Conservation (phyloP, 163 green algal species). For the Scenedesmus sp. region DNA sequence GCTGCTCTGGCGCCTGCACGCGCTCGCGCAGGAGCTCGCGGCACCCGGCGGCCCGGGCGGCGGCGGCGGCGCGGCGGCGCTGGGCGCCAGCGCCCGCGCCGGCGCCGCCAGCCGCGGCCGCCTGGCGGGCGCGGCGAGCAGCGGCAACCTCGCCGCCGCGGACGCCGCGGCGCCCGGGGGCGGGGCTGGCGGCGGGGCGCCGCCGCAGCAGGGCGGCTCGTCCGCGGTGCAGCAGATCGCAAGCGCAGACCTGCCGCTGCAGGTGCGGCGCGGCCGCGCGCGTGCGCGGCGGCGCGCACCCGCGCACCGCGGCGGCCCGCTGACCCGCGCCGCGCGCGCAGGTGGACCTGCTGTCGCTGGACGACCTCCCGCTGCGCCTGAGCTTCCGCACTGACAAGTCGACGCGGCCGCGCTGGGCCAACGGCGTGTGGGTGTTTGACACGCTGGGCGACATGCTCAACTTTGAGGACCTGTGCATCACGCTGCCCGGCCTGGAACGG, state of each 20-base stretch:
- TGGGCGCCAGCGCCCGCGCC: no score
- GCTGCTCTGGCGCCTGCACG: conserved; percentile 52
- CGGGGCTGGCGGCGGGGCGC: not conserved
- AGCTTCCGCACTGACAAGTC: conserved; percentile 57
- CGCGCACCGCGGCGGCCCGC: no score
- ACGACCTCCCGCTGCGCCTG: conserved; percentile 55
- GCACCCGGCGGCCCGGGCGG: not conserved
- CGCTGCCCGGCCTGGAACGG: conserved; percentile 58
- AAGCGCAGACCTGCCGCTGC: conserved; percentile 38
- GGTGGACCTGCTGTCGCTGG: conserved; percentile 61
- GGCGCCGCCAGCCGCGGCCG: not conserved
- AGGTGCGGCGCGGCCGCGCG: not conserved
- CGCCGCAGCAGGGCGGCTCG: not conserved
- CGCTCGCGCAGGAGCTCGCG: conserved; percentile 14
- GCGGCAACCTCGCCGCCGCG: not conserved
- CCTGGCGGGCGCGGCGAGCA: not conserved
- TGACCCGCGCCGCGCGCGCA: conserved; percentile 46
- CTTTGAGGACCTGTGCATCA: conserved; percentile 64
- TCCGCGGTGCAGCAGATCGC: conserved; percentile 31
- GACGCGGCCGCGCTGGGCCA: conserved; percentile 48
- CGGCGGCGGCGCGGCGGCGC: not conserved
- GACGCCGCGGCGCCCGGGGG: not conserved
- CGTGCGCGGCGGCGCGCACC: no score
- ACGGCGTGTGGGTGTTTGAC: conserved; percentile 47
- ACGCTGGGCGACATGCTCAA: conserved; percentile 62